Evolutionary conservation across 169 alveolate genomes (phyloP).

Genomic region (Plasmodium vivax): DNA sequence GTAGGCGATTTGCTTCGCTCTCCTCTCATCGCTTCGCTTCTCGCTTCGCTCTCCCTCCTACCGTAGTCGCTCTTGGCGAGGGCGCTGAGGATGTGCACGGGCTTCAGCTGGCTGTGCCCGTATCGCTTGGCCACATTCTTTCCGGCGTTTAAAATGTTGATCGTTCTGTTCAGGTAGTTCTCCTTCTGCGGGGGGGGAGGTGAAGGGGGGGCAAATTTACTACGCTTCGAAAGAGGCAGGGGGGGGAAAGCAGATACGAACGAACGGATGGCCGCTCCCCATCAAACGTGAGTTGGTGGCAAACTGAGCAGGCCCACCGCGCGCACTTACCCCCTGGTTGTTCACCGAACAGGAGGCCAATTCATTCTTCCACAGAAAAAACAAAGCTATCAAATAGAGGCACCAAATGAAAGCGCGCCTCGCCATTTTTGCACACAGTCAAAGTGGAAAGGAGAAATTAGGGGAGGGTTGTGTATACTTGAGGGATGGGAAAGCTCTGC

Average conservation of each 20-base stretch:
- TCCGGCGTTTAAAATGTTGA: conserved; percentile 56
- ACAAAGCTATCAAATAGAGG: not conserved
- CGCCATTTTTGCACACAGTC: not conserved
- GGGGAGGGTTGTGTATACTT: not conserved
- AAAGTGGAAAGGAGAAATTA: not conserved
- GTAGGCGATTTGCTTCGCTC: not conserved
- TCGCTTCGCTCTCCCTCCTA: not conserved
- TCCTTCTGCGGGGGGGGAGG: conserved; percentile 4
- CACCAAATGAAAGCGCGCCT: not conserved
- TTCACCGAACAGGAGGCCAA: not conserved
- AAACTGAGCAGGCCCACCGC: not conserved
- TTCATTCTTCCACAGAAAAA: conserved; percentile 5
- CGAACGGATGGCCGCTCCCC: not conserved
- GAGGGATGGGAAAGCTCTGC: not conserved
- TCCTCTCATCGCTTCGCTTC: no score
- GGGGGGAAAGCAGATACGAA: no score
- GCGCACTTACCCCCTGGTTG: conserved; percentile 17
- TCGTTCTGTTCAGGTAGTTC: conserved; percentile 48
- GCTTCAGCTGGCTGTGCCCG: conserved; percentile 66
- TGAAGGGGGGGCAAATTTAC: not conserved
- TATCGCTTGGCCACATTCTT: conserved; percentile 66
- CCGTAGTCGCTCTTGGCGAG: conserved; percentile 64
- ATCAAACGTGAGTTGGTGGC: not conserved
- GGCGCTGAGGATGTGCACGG: conserved; percentile 59
- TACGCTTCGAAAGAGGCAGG: not conserved